These are phyloP conservation scores for Tetrastigma voinierianum DNA, from an alignment of 164 flowering plant genomes.

Conservation along the genomic window DNA sequence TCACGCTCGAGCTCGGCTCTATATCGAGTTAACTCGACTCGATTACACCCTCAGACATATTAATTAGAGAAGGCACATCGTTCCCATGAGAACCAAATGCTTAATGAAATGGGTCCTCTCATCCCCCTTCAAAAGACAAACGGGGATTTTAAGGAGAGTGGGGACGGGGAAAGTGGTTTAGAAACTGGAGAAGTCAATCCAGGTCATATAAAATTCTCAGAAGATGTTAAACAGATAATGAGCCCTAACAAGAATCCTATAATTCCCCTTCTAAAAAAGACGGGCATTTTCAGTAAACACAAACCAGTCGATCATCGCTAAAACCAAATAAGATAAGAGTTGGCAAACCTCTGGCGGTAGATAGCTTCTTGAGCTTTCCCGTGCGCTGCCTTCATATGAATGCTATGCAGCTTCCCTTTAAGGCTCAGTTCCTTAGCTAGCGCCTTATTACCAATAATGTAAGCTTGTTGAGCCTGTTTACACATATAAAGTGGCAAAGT, in stretches of 20 bases:
- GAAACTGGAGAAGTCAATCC: background rate
- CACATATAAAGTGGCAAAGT: background rate
- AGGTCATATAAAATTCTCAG: background rate
- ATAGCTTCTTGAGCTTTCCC: conserved; percentile 93
- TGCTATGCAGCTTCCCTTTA: conserved; percentile 84
- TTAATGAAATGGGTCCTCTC: background rate
- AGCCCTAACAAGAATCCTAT: background rate
- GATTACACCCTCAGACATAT: too few relatives aligned
- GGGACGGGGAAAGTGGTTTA: background rate
- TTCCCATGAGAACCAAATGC: too few relatives aligned
- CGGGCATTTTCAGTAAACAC: background rate
- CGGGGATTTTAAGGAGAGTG: too few relatives aligned
- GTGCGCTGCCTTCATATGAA: conserved; percentile 98
- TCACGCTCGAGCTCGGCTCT: too few relatives aligned
- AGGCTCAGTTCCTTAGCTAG: conserved; percentile 88
- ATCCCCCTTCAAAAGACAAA: too few relatives aligned
- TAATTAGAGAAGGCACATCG: too few relatives aligned
- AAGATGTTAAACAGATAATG: background rate
- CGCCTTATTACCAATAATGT: conserved; percentile 83
- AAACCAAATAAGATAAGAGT: background rate
- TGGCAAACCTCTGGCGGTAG: conserved; percentile 84
- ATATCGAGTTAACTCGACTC: too few relatives aligned
- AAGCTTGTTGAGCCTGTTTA: conserved; percentile 87
- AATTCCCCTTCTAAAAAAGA: background rate
- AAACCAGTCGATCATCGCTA: background rate